Percentiles rank a stretch among this genome's conserved stretches.
Evolutionary conservation across 1,284 basidiomycete genomes (phyloP).

Genomic region (Meira miltonrushii): DNA sequence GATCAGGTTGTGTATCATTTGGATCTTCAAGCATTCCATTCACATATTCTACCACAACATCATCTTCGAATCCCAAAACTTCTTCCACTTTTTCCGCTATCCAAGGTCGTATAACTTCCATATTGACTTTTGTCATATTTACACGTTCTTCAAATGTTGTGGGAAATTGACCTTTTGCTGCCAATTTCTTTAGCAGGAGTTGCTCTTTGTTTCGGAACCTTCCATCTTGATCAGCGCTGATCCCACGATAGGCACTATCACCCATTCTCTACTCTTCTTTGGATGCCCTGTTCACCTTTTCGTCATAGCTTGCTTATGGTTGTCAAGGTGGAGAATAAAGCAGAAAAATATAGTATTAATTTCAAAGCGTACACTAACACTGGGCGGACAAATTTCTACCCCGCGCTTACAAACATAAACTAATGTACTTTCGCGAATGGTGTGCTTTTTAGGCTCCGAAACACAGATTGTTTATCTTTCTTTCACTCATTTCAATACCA

Average conservation of each 20-base stretch:
- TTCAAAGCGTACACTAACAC: too few species aligned
- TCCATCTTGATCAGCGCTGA: constrained; percentile 48
- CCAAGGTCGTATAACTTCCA: constrained; percentile 73
- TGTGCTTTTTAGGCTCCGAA: too few species aligned
- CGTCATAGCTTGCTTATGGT: not conserved
- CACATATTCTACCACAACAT: constrained; percentile 92
- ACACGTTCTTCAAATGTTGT: constrained; percentile 68
- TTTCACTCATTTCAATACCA: too few species aligned
- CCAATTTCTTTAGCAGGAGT: constrained; percentile 77
- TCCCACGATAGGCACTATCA: constrained; percentile 19
- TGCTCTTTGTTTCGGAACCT: constrained; percentile 93
- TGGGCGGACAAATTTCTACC: too few species aligned
- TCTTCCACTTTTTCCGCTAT: constrained; percentile 83
- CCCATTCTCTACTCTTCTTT: not conserved
- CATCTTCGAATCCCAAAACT: constrained; percentile 88
- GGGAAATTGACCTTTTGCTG: constrained; percentile 82
- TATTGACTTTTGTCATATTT: constrained; percentile 89
- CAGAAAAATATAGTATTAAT: not conserved
- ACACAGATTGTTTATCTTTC: too few species aligned
- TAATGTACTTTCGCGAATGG: too few species aligned
- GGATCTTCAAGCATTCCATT: constrained; percentile 71
- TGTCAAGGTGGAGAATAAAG: not conserved
- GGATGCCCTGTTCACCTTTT: not conserved
- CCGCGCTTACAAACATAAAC: too few species aligned
- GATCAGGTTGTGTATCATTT: constrained; percentile 74